These are phyloP conservation scores for Globisporangium middletonii DNA, from an alignment of 352 stramenopile species.

Conservation along the genomic window DNA sequence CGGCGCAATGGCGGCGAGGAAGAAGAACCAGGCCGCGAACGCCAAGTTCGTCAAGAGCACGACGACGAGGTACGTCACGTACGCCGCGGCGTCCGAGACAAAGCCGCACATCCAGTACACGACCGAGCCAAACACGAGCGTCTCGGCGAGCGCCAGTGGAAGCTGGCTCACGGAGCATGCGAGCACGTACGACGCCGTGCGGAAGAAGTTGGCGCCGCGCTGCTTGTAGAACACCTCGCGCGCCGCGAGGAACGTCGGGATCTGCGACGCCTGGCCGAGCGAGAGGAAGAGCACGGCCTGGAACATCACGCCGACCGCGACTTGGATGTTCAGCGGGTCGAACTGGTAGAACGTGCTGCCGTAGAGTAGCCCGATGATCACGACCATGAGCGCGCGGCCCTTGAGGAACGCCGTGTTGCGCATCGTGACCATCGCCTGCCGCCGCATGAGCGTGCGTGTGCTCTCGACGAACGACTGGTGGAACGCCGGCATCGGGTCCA, in stretches of 20 bases:
- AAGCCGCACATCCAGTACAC: slow-evolving; percentile 77
- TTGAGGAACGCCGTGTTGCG: slow-evolving; percentile 32
- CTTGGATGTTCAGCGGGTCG: slow-evolving; percentile 18
- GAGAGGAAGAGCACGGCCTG: slow-evolving; percentile 65
- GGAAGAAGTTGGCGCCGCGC: slow-evolving; percentile 62
- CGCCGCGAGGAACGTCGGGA: slow-evolving; percentile 65
- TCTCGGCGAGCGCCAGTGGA: slow-evolving; percentile 36
- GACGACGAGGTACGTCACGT: slow-evolving; percentile 35
- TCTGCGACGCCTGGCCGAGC: slow-evolving; percentile 60
- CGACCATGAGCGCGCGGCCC: slow-evolving; percentile 25
- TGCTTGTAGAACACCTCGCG: slow-evolving; percentile 79
- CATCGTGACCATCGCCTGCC: slow-evolving; percentile 49
- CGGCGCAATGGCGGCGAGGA: slow-evolving; percentile 22
- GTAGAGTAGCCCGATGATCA: slow-evolving; percentile 44
- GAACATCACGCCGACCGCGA: slow-evolving; percentile 73
- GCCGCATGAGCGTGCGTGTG: slow-evolving; percentile 14
- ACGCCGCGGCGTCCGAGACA: slow-evolving; percentile 16
- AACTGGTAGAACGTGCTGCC: slow-evolving; percentile 30
- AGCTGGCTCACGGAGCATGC: slow-evolving; percentile 26
- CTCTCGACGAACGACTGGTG: not conserved
- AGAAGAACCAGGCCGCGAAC: slow-evolving; percentile 47
- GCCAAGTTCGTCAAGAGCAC: slow-evolving; percentile 41
- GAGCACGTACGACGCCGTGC: slow-evolving; percentile 56
- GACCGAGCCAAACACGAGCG: slow-evolving; percentile 58
- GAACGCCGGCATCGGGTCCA: slow-evolving; percentile 1